A percentile compares a stretch with the other conserved stretches of the same genome.
These are phyloP conservation scores for Suillus subaureus DNA, from an alignment of 768 basidiomycete species.

Conservation along the genomic window DNA sequence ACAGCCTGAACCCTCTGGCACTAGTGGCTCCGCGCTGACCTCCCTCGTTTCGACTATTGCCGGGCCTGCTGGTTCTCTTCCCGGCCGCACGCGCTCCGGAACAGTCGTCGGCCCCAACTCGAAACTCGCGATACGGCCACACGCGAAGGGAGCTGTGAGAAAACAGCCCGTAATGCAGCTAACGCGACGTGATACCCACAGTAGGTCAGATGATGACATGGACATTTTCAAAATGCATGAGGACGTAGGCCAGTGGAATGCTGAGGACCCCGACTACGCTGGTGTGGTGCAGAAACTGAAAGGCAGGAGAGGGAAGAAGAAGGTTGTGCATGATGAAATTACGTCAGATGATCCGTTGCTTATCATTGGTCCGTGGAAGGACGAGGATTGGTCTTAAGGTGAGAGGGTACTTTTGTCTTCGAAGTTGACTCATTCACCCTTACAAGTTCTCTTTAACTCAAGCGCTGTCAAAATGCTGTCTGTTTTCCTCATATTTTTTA, in stretches of 20 bases:
- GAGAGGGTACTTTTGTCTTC: constrained; percentile 2
- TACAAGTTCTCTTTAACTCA: not conserved
- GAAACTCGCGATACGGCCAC: constrained; percentile 17
- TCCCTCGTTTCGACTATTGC: not conserved
- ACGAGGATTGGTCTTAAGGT: constrained; percentile 13
- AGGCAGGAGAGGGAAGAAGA: not conserved
- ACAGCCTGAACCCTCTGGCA: constrained; percentile 16
- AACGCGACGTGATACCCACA: not conserved
- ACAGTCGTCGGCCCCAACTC: constrained; percentile 42
- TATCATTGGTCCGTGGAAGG: constrained; percentile 18
- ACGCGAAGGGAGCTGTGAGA: not conserved
- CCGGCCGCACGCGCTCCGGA: constrained; percentile 49
- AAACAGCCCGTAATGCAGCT: constrained; percentile 1
- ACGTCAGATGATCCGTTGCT: constrained; percentile 33
- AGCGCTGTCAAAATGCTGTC: not conserved
- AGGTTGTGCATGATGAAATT: constrained; percentile 1
- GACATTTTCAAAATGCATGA: constrained; percentile 19
- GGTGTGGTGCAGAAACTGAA: constrained; percentile 12
- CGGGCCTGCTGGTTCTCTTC: constrained; percentile 5
- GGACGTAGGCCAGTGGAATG: constrained; percentile 13
- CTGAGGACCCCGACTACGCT: constrained; percentile 25
- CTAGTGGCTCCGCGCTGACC: constrained; percentile 12
- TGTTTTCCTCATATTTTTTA: not conserved
- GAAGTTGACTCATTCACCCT: not conserved
- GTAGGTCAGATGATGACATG: constrained; percentile 27